Conservation (phyloP, 169 alveolate genomes). For the Cryptosporidium parvum region DNA sequence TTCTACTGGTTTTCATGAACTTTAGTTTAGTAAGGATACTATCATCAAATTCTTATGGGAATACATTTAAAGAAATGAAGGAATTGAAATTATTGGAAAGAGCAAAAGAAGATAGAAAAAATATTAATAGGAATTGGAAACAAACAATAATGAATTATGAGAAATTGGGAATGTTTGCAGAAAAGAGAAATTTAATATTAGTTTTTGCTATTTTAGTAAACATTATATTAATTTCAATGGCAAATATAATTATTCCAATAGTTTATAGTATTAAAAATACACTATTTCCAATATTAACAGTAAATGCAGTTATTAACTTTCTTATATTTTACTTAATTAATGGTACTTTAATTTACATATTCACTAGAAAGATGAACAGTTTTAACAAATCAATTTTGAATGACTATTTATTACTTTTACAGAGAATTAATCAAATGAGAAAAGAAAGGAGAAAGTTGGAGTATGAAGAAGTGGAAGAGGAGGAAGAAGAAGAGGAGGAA, state of each 20-base stretch:
- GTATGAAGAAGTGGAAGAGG: background rate
- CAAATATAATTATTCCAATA: conserved; percentile 27
- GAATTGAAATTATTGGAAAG: background rate
- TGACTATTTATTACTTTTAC: background rate
- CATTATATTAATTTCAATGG: conserved; percentile 28
- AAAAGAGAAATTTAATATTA: background rate
- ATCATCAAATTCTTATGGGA: background rate
- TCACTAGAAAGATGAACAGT: background rate
- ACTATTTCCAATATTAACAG: conserved; percentile 1
- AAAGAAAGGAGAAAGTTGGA: conserved; percentile 13
- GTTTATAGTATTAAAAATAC: conserved; percentile 12
- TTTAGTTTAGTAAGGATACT: background rate
- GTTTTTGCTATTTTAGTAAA: background rate
- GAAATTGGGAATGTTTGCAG: background rate
- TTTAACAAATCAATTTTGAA: background rate
- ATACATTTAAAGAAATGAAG: background rate
- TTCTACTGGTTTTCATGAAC: background rate
- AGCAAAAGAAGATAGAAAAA: background rate
- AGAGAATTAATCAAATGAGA: background rate
- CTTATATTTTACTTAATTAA: conserved; percentile 15
- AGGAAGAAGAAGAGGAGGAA: background rate
- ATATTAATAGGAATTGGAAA: background rate
- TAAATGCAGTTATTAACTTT: conserved; percentile 4
- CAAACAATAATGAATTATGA: background rate
- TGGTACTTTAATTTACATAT: conserved; percentile 1